Evolutionary conservation across 1,284 basidiomycete species (phyloP), one percentile per base, ranked within the genome.

Genomic region (Ustilago bromivora): DNA sequence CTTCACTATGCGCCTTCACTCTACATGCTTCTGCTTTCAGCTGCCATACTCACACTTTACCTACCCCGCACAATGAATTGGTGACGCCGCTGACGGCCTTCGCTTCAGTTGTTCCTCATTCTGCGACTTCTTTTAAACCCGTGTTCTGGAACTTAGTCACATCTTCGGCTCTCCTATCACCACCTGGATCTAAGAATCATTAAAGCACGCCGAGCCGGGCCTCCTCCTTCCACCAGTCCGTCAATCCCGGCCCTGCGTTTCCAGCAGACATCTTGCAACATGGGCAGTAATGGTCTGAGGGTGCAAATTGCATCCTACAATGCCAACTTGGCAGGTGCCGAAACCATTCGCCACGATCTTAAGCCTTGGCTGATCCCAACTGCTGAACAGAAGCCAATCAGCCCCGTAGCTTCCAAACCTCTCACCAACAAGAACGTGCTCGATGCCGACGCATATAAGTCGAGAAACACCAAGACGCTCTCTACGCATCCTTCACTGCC

Each of bases 271-370:
- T 46, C n/a, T 15, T 5, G n/a, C 43, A 11, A 46, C 11, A 76
- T 71, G 68, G 53, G 65, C 59, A 49, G 46, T 32, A 61, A 54
- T 17, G 78, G 71, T 28, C 71, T 85, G 19, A 77, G 93, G 57
- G 91, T 94, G 11, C 93, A 94, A 84, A 91, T 95, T 67, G 92
- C 92, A 13, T 91, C 92, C 7, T 95, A 93, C 87, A 95, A 95
- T 84, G 93, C 92, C 7, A 94, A 94, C 84, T 88, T 94, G 3
- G 92, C 94, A 83, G 91, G 91, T 4, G 78, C 88, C 89, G 69
- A 67, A 6, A 46, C 64, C 8, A 49, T 87, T 87, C 67, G 74
- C 8, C 82, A 80, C 10, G 82, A 86, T 52, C 67, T 87, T 10
- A 72, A 74, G 7, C 77, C 77, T 9, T 87, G 86, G 86, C 79